These are phyloP conservation scores for Xylaria grammica DNA, from an alignment of 495 filamentous ascomycete species.

Conservation along the genomic window DNA sequence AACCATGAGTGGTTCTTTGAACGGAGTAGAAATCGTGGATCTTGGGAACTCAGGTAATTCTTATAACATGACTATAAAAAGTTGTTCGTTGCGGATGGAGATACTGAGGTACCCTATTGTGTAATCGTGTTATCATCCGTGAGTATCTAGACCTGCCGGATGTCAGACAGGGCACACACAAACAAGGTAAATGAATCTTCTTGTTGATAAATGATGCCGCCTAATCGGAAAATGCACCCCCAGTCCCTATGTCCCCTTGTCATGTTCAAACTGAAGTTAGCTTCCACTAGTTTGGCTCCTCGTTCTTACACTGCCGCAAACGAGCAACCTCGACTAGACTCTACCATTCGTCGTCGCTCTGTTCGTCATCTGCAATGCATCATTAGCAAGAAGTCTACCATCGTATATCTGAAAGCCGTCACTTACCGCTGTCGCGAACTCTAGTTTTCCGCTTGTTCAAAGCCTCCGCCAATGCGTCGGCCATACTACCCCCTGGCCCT, in stretches of 20 bases:
- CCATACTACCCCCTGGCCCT: conserved; percentile 66
- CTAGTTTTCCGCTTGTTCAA: conserved; percentile 83
- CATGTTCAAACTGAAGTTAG: conserved; percentile 17
- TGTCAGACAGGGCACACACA: background rate
- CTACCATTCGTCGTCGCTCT: conserved; percentile 80
- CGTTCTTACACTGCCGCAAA: conserved; percentile 18
- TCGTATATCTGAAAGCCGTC: background rate
- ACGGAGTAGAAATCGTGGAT: background rate
- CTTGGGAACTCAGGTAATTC: too few relatives aligned
- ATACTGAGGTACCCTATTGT: background rate
- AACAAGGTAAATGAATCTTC: background rate
- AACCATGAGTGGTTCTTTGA: too few relatives aligned
- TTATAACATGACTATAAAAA: background rate
- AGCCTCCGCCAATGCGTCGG: conserved; percentile 78
- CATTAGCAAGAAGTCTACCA: conserved; percentile 25
- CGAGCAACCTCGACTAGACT: conserved; percentile 26
- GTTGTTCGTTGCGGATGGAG: too few relatives aligned
- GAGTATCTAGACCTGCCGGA: background rate
- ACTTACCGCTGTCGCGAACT: conserved; percentile 90
- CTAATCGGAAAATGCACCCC: background rate
- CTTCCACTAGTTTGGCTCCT: conserved; percentile 22
- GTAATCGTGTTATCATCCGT: conserved; percentile 1
- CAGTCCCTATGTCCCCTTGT: background rate
- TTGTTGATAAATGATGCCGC: background rate
- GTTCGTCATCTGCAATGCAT: conserved; percentile 71